Evolutionary conservation across 306 rosid genomes (phyloP), one percentile per base, ranked within the genome.

Genomic region (Gastrolobium villosum): DNA sequence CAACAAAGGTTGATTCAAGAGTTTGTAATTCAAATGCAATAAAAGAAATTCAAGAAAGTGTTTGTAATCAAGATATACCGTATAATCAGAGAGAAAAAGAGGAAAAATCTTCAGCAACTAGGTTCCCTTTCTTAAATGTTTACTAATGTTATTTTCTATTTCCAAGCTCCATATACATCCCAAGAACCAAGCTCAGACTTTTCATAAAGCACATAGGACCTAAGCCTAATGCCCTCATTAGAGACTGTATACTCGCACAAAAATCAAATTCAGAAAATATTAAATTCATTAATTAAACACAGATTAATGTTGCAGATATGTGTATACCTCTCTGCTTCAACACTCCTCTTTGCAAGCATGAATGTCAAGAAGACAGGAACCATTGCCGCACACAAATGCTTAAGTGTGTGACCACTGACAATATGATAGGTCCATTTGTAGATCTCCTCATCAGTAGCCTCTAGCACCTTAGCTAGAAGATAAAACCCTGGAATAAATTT

Each of bases 391-490:
- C 64, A 85, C 76, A 95, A 83, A 75, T 95, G 99, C 91, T 95
- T 95, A 13, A 95, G 93, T 31, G 97, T 95, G 85, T 95, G 99
- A 76, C 99, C 99, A 36, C 97, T 94, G 34, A 94, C 95, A 70
- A 88, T 83, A 85, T 92, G 91, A 85, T 78, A 32, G 4, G 96
- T 88, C 94, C 91, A 90, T 40, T 62, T 48, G 10, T 89, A 92
- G 62, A 91, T 85, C 48, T 79, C 81, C 30, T 85, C 78, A 81
- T 95, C 99, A 5, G 84, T 67, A 79, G 98, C 95, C 87, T 95
- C 99, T 88, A 87, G 90, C 84, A 88, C 89, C 82, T 87, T 89
- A 26, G 99, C 97, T 73, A 95, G 81, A 70, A 88, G 92, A 87
- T 88, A 92, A 86, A 88, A 92, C 64, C 88, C 99, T 92, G 89